phyloP scores from a whole-genome alignment of 202 grass and related monocot species.

The Panicum hallii region DNA sequence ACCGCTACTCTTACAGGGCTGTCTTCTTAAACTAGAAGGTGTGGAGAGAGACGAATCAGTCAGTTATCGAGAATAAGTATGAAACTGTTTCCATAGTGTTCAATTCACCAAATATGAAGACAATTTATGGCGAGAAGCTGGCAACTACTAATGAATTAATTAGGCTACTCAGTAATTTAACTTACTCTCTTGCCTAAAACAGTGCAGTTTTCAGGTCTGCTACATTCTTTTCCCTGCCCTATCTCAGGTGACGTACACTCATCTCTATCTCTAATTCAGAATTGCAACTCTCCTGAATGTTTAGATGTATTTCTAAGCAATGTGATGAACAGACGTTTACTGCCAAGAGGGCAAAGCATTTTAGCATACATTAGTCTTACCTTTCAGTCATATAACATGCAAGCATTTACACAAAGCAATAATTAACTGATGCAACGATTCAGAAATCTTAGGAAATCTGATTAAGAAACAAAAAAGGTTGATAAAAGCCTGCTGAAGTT shows the following conservation, averaged over 20 bases:
- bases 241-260: neutral
- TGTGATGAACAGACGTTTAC: constrained; percentile 9
- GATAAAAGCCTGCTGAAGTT: constrained; percentile 1
- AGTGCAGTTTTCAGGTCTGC: neutral
- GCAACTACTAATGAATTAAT: no score
- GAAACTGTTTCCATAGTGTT: neutral
- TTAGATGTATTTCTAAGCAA: neutral
- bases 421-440: constrained; percentile 11
- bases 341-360: constrained; percentile 8
- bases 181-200: neutral
- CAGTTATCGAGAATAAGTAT: neutral
- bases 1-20: neutral
- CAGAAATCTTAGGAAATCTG: neutral
- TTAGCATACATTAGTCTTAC: neutral
- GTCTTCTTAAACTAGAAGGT: neutral
- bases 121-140: constrained; percentile 5
- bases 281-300: neutral
- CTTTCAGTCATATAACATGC: constrained; percentile 1
- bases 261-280: constrained; percentile 9
- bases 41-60: neutral
- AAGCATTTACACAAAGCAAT: constrained; percentile 4
- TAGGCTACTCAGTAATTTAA: neutral
- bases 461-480: neutral
- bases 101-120: neutral
- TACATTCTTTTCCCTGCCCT: neutral